Base-by-base conservation (phyloP, 805 yeast species). In the Vanderwaltozyma yarrowii region DNA sequence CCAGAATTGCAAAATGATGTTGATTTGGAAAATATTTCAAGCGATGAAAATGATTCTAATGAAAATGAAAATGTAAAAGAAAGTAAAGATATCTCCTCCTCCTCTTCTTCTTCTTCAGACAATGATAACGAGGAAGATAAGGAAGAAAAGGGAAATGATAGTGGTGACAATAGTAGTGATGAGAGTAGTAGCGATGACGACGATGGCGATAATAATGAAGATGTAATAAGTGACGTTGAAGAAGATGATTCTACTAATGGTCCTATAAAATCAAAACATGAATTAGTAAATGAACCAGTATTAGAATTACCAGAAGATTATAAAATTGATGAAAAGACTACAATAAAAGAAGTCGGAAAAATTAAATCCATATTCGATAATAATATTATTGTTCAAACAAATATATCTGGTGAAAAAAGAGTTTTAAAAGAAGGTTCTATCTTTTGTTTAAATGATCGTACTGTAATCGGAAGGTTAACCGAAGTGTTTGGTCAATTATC, bases 401-500 rank as follows among this genome's bases (percentile, higher is more conserved):
- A 62, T 12, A 59, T 69, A 1, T 83, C 96, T 2, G 97, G 94
- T 11, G 96, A 92, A 51, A 81, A 78, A 54, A 66, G 88, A 31
- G 81, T 87, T 3, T 65, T 89, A 26, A 82, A 78, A 46, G 96
- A 86, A 38, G 80, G 79, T 13, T 79, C 95, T 0, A 66, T 89
- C 0, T 67, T 89, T 3, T 85, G 95, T 51, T 71, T 87, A 32
- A 79, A 76, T 45, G 86, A 84, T 53, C 67, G 80, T 33, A 67
- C 73, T 2, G 61, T 80, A 1, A 50, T 92, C 13, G 97, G 97
- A 0, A 78, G 80, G 1, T 62, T 89, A 9, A 81, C 76, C 52
- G 98, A 92, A 57, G 84, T 86, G 0, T 86, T 92, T 64, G 98
- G 98, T 0, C 80, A 85, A 10, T 69, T 92, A 5, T 81, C 83